These are phyloP conservation scores for Miamiensis avidus DNA, from an alignment of 169 alveolate species.

Conservation along the genomic window DNA sequence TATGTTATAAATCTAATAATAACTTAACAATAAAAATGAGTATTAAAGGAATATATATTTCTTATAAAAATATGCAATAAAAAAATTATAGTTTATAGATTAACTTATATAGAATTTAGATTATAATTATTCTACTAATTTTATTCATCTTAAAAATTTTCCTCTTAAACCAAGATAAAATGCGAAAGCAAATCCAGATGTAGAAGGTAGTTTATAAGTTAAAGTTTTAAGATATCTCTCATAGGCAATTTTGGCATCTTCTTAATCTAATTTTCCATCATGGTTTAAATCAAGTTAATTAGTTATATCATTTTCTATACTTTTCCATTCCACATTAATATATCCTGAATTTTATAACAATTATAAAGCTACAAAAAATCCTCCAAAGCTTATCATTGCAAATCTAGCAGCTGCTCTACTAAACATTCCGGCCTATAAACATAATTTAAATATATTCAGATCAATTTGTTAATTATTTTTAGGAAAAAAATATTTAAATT, in stretches of 20 bases:
- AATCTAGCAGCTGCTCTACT: background rate
- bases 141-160: background rate
- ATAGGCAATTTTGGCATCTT: background rate
- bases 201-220: background rate
- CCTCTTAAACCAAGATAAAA: background rate
- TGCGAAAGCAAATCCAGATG: background rate
- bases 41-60: too few species aligned
- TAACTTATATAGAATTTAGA: too few species aligned
- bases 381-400: background rate
- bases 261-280: background rate
- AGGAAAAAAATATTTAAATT: too few species aligned
- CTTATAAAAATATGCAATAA: too few species aligned
- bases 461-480: background rate
- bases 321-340: background rate
- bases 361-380: background rate
- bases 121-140: too few species aligned
- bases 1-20: too few species aligned
- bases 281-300: background rate
- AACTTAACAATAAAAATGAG: too few species aligned
- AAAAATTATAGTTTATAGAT: too few species aligned
- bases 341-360: background rate
- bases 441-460: background rate
- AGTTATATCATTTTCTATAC: background rate
- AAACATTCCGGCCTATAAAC: background rate
- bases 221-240: background rate